Evolutionary conservation across 495 filamentous ascomycete genomes (phyloP).

Genomic region (Daldinia concentrica): DNA sequence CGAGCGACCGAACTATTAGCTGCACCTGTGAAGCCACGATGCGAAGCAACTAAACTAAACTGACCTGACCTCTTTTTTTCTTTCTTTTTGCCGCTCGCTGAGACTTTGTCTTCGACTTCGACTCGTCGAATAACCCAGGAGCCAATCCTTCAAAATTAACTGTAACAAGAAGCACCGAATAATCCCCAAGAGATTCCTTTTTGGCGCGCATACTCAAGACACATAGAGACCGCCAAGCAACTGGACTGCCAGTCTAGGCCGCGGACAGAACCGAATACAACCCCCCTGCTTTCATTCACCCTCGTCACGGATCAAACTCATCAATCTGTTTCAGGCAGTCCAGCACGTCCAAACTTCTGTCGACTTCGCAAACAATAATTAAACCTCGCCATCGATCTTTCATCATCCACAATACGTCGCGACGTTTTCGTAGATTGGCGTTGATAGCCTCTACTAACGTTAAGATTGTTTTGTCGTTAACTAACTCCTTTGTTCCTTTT

Average conservation of each 20-base stretch:
- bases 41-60: slow-evolving; percentile 18
- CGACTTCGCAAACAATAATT: slow-evolving; percentile 27
- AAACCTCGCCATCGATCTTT: slow-evolving; percentile 15
- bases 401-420: slow-evolving; percentile 8
- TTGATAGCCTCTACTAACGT: slow-evolving; percentile 17
- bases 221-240: slow-evolving; percentile 14
- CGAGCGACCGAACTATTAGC: slow-evolving; percentile 16
- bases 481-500: not conserved
- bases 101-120: slow-evolving; percentile 5
- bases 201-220: slow-evolving; percentile 18
- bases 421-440: slow-evolving; percentile 20
- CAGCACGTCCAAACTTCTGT: slow-evolving; percentile 45
- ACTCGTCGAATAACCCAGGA: slow-evolving; percentile 12
- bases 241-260: slow-evolving; percentile 20
- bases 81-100: slow-evolving; percentile 25
- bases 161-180: slow-evolving; percentile 21
- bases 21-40: slow-evolving; percentile 16
- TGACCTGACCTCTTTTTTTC: not conserved
- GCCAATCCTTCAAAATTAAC: slow-evolving; percentile 7
- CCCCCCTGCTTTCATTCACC: slow-evolving; percentile 35
- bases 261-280: slow-evolving; percentile 32
- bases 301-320: slow-evolving; percentile 50
- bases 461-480: slow-evolving; percentile 11
- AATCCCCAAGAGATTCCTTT: slow-evolving; percentile 12
- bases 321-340: slow-evolving; percentile 57